phyloP scores from a whole-genome alignment of 768 basidiomycete genomes.

The Neoboletus brunneissimus region DNA sequence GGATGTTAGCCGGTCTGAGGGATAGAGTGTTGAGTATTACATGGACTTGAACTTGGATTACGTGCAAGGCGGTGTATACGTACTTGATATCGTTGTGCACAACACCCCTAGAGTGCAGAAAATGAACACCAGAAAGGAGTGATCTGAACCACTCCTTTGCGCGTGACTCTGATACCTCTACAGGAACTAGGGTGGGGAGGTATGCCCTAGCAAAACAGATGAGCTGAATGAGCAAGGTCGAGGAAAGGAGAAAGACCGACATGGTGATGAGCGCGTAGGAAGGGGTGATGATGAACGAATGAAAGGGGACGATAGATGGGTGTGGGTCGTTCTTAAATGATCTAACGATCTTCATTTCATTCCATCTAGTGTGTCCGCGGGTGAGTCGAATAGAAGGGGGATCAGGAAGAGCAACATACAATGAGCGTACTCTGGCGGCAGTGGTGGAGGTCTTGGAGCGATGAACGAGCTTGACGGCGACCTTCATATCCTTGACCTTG shows the following conservation, averaged over 20 bases:
- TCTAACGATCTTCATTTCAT: slow-evolving; percentile 95
- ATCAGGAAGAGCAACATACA: slow-evolving; percentile 47
- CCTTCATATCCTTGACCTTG: slow-evolving; percentile 47
- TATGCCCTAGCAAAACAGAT: slow-evolving; percentile 59
- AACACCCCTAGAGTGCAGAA: slow-evolving; percentile 78
- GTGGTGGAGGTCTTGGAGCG: slow-evolving; percentile 77
- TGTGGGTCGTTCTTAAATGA: slow-evolving; percentile 82
- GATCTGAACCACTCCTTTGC: slow-evolving; percentile 81
- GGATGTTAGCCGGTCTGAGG: slow-evolving; percentile 85
- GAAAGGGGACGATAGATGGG: slow-evolving; percentile 89
- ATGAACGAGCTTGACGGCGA: slow-evolving; percentile 94
- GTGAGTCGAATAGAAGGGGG: background rate
- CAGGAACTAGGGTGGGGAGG: slow-evolving; percentile 82
- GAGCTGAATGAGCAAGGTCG: slow-evolving; percentile 3
- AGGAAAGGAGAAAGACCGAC: slow-evolving; percentile 45
- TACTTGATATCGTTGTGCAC: slow-evolving; percentile 96
- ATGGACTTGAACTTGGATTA: background rate
- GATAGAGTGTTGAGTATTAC: background rate
- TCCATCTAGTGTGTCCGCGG: slow-evolving; percentile 61
- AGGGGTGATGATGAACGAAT: slow-evolving; percentile 91
- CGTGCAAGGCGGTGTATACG: slow-evolving; percentile 22
- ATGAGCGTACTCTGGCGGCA: slow-evolving; percentile 82
- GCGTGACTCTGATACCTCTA: slow-evolving; percentile 77
- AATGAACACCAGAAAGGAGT: slow-evolving; percentile 79
- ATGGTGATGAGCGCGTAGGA: slow-evolving; percentile 90